A percentile compares a stretch with the other conserved stretches of the same genome.
phyloP scores from a whole-genome alignment of 2,329 filamentous ascomycete genomes.

The Botrytis fabae region DNA sequence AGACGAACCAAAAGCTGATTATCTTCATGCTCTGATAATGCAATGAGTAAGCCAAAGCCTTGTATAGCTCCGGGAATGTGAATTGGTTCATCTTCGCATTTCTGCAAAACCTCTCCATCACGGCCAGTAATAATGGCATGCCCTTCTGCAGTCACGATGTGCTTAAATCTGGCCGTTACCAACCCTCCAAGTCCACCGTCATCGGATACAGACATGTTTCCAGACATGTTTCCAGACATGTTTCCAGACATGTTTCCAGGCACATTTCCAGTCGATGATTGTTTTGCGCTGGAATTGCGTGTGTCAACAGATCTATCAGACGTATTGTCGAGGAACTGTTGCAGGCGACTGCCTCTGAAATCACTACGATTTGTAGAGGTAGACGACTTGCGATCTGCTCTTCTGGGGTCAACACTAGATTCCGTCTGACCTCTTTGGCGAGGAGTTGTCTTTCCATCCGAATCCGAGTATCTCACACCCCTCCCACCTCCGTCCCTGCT shows the following conservation, averaged over 20 bases:
- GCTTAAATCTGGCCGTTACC: constrained; percentile 74
- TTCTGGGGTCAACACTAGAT: constrained; percentile 3
- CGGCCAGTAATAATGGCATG: constrained; percentile 82
- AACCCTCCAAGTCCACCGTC: constrained; percentile 40
- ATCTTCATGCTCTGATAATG: constrained; percentile 68
- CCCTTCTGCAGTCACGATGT: constrained; percentile 72
- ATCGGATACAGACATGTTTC: constrained; percentile 16
- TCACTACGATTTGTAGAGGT: constrained; percentile 25
- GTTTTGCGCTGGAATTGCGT: constrained; percentile 19
- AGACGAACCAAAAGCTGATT: constrained; percentile 69
- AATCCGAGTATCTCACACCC: not conserved
- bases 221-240: not conserved
- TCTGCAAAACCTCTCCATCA: constrained; percentile 68
- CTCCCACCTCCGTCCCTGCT: constrained; percentile 9
- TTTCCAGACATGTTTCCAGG: not conserved
- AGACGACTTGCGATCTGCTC: constrained; percentile 25
- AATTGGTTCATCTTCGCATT: constrained; percentile 89
- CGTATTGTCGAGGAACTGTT: constrained; percentile 33
- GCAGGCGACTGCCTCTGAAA: constrained; percentile 30
- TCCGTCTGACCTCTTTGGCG: not conserved
- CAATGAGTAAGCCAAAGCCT: constrained; percentile 78
- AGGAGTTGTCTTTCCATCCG: constrained; percentile 13
- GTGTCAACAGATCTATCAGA: constrained; percentile 34
- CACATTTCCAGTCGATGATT: constrained; percentile 15
- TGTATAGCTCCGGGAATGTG: constrained; percentile 60